Evolutionary conservation across 2,329 filamentous ascomycete species (phyloP), one percentile per base, ranked within the genome.

Genomic region (Verticillium dahliae): DNA sequence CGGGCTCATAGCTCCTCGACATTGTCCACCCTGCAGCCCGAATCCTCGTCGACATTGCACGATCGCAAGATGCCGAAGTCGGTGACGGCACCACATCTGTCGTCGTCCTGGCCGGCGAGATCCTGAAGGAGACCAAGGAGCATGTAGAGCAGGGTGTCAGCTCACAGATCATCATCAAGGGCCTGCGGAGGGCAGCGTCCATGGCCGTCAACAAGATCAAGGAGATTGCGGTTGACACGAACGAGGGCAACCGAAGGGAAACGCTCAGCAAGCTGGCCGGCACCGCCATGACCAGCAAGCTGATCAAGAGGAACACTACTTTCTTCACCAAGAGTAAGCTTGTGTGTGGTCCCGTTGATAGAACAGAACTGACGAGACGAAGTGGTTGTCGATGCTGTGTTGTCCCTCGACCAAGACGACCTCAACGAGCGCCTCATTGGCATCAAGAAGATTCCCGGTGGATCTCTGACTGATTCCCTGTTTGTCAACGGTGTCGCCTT

Each of bases 191-290:
- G 80, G 91, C 94, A 10, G 91, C 89, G 58, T 81, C 84, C 67
- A 91, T 98, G 86, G 94, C 95, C 18, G 92, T 98, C 75, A 98
- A 98, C 84, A 98, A 97, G 84, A 89, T 99, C 76, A 96, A 96
- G 85, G 95, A 99, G 80, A 97, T 99, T 75, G 90, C 93, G 57
- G 86, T 98, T 68, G 88, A 88, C 78, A 93, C 92, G 61, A 85
- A 87, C 68, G 92, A 96, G 74, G 85, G 83, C 63, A 94, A 90
- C 78, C 90, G 89, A 78, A 87, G 91, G 69, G 93, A 97, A 69
- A 98, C 93, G 52, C 84, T 99, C 64, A 79, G 82, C 74, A 96
- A 97, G 79, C 82, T 99, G 69, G 95, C 95, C 35, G 92, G 86
- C 39, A 99, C 95, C 34, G 95, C 95, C 69, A 99, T 99, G 95